Evolutionary conservation across 139 green algal genomes (phyloP), one percentile per base, ranked within the genome.

Genomic region (Microglena sp.): DNA sequence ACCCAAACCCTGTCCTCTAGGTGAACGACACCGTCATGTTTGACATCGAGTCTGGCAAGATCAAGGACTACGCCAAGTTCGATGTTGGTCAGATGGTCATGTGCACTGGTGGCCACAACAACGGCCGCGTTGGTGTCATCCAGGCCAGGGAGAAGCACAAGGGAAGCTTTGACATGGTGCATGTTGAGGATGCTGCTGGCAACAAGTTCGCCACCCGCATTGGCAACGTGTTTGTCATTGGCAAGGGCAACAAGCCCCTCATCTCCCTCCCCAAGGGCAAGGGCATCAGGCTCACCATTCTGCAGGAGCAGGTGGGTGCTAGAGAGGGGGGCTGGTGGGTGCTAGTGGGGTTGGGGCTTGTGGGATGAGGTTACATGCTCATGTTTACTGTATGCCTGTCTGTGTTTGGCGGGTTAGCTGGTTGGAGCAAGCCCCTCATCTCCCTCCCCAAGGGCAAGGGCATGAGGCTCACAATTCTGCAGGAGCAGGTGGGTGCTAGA

Each of bases 281-380:
- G 87, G 94, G 94, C 65, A 84, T 99, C 64, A 80, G 86, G 65
- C 82, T 94, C 4, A 92, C 83, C 73, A 98, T 98, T 69, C 79
- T 99, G 68, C 86, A 99, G 83, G 94, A 99, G 88, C 87, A 95
- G 84, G 82, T n/a, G n/a, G n/a, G n/a, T n/a, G n/a, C n/a, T n/a
- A n/a, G n/a, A n/a, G n/a, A n/a, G n/a, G n/a, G n/a, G n/a, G n/a
- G n/a, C n/a, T n/a, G n/a, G n/a, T n/a, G n/a, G n/a, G n/a, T n/a
- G n/a, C n/a, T n/a, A n/a, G n/a, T n/a, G n/a, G n/a, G n/a, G n/a
- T n/a, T n/a, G n/a, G n/a, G n/a, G n/a, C n/a, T n/a, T n/a, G n/a
- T n/a, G n/a, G n/a, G n/a, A n/a, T n/a, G n/a, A n/a, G n/a, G n/a
- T n/a, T n/a, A n/a, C n/a, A n/a, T n/a, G n/a, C n/a, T n/a, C n/a